phyloP scores from a whole-genome alignment of 1,284 basidiomycete species.

The Cryptococcus neoformans region DNA sequence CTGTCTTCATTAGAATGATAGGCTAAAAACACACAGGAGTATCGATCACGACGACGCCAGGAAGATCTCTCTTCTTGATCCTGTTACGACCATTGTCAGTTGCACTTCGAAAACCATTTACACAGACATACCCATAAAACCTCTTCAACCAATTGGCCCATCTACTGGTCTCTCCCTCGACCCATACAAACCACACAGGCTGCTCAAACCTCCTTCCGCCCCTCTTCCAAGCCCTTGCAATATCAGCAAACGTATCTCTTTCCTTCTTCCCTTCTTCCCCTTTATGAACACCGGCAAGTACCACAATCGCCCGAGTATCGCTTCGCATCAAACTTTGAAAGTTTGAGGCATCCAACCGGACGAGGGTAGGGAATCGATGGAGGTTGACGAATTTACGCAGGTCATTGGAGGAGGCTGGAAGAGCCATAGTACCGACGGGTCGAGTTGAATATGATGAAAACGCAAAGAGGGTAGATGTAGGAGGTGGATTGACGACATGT shows the following conservation, averaged over 20 bases:
- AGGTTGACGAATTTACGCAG: conserved; percentile 57
- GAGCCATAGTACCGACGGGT: conserved; percentile 37
- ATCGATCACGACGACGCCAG: conserved; percentile 69
- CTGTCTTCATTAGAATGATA: background rate
- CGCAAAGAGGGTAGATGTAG: conserved; percentile 61
- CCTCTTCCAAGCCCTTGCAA: conserved; percentile 63
- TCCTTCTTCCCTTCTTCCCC: conserved; percentile 51
- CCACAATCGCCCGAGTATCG: conserved; percentile 66
- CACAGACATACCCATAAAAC: conserved; percentile 62
- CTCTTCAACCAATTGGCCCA: conserved; percentile 84
- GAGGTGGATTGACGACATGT: conserved; percentile 55
- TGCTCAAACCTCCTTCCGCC: conserved; percentile 48
- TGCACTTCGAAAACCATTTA: background rate
- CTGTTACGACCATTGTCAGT: conserved; percentile 13
- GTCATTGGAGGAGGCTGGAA: conserved; percentile 30
- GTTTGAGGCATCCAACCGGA: conserved; percentile 68
- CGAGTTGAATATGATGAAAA: conserved; percentile 62
- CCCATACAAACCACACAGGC: conserved; percentile 78
- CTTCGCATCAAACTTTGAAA: conserved; percentile 79
- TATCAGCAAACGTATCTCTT: conserved; percentile 54
- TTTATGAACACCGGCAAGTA: conserved; percentile 57
- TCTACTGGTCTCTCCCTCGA: conserved; percentile 61
- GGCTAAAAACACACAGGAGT: conserved; percentile 60
- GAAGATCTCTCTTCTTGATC: conserved; percentile 52
- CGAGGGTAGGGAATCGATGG: conserved; percentile 65